These are phyloP conservation scores for Trichophyton rubrum DNA, from an alignment of 2,329 filamentous ascomycete species.

Conservation along the genomic window DNA sequence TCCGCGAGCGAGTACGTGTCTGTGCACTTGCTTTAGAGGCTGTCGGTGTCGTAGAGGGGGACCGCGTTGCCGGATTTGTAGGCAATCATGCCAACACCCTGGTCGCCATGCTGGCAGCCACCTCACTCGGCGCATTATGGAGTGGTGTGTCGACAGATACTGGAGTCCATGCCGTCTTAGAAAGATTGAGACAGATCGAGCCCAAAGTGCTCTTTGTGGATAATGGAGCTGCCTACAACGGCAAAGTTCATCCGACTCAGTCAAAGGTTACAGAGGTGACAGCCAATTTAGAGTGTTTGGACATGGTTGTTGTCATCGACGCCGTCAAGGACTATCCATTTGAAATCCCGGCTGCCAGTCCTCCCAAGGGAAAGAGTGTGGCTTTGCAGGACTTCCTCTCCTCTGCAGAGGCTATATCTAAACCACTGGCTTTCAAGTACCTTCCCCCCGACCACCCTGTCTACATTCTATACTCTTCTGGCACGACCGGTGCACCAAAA, in stretches of 20 bases:
- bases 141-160: conserved; percentile 87
- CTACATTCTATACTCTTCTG: conserved; percentile 87
- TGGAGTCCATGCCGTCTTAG: conserved; percentile 79
- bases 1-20: conserved; percentile 63
- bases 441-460: conserved; percentile 76
- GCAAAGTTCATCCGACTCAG: conserved; percentile 70
- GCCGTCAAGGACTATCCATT: conserved; percentile 40
- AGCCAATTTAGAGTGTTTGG: conserved; percentile 51
- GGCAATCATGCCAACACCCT: conserved; percentile 82
- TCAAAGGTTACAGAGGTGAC: conserved; percentile 70
- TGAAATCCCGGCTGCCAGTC: conserved; percentile 24
- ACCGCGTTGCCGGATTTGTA: conserved; percentile 60
- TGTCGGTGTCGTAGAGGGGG: conserved; percentile 49
- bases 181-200: conserved; percentile 72
- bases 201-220: conserved; percentile 76
- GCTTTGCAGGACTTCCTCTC: conserved; percentile 37
- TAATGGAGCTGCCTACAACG: conserved; percentile 82
- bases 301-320: conserved; percentile 61
- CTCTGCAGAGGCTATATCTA: conserved; percentile 25
- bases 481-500: conserved; percentile 78
- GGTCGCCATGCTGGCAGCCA: conserved; percentile 74
- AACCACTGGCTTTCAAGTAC: conserved; percentile 54
- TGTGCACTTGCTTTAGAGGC: conserved; percentile 60
- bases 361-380: conserved; percentile 27
- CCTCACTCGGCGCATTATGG: conserved; percentile 79